Base-by-base conservation (phyloP, 2,329 filamentous ascomycete species). In the Taxawa tesnikishii region DNA sequence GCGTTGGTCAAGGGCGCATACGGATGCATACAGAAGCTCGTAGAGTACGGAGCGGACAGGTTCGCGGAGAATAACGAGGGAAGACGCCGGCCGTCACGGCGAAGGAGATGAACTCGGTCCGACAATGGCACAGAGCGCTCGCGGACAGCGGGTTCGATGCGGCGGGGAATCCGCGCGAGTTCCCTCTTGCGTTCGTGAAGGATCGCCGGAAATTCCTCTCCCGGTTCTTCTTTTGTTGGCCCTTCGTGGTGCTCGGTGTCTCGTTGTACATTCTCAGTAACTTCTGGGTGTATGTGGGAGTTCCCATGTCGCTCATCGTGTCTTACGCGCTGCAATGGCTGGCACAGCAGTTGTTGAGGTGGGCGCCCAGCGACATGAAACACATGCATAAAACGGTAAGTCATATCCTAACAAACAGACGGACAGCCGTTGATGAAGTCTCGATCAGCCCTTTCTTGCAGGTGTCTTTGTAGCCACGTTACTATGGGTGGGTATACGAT, bases 41-140 rank as follows among this genome's bases (percentile, higher is more conserved):
- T 98, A 44, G 90, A 98, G 62, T 94, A 94, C 54, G 92, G 90
- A 28, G 78, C 87, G 15, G 90, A 98, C 58, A 74, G 90, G 28
- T 96, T 93, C 51, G 84, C 82, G 23, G 80, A 85, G 59, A 94
- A 87, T 16, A 70, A 75, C 33, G 82, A 84, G 28, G 88, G 88
- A 96, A 98, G 67, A 90, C 85, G 6, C 90, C 90, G 1, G 73
- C 78, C 1, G 71, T 78, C 32, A 92, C 87, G 6, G 88, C 90
- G 2, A 70, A 75, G 44, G 90, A 96, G 55, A 87, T 98, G 67
- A 92, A 90, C 52, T 92, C 85, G 0, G 67, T 72, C 29, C 68
- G 72, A 15, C 76, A 84, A 31, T 96, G 87, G 83, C 78, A 81
- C 43, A 73, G 78, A 43, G 84, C 87, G 5, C 65, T 96, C 19